Evolutionary conservation across 352 stramenopile genomes (phyloP), one percentile per base, ranked within the genome.

Genomic region (Pythium aquatile): DNA sequence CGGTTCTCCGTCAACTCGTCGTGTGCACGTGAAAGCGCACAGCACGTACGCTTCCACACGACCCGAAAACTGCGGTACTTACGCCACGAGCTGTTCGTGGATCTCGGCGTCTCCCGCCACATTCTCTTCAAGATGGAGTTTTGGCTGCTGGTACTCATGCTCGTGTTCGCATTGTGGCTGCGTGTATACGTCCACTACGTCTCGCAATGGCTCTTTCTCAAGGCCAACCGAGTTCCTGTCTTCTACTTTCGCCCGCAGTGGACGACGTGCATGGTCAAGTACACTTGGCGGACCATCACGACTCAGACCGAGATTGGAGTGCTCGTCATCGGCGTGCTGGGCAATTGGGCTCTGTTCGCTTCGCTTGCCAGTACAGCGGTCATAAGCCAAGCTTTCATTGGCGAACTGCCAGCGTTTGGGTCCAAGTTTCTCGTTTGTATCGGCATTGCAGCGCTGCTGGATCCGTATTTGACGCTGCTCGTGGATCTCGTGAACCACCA

Each of bases 131-230:
- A 79, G 35, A 68, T 93, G 49, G 81, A 96, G 58, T 97, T 96
- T 61, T 97, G 88, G 79, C 66, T 92, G 32, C 66, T 83, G 7
- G 13, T 88, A 11, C 55, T 74, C 9, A 63, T 95, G 54, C 66
- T 92, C 1, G 7, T 81, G 13, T 72, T 94, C 30, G 73, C 88
- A n/a, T 77, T 96, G 6, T 97, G 88, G 87, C 61, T 97, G 28
- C 88, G 91, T 13, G 54, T 97, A 46, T 97, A 96, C 70, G 70
- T 96, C 24, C 91, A 97, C 66, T 97, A 93, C 68, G 26, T 96
- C n/a, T 76, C 69, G 5, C 90, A 97, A 75, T 97, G 82, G 79
- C 28, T 96, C 7, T 93, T 91, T 53, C 68, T 97, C 35, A 77
- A 80, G 37, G 69, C 70, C 8, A 63, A 77, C 30, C 77, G 79